Percentiles rank a stretch among this genome's conserved stretches.
phyloP scores from a whole-genome alignment of 2,329 filamentous ascomycete genomes.

The Alternaria triticina region DNA sequence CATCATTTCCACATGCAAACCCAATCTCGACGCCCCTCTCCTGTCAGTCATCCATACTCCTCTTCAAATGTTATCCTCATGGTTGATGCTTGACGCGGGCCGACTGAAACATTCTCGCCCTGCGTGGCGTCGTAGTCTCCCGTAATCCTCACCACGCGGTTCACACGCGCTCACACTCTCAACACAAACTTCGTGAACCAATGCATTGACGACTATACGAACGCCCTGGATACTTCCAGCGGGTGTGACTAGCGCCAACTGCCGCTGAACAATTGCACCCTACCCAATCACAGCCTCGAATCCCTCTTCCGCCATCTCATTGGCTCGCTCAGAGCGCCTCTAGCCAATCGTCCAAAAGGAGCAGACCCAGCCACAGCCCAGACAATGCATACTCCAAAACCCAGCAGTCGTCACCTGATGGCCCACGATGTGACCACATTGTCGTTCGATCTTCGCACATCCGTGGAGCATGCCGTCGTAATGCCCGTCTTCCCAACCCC shows the following conservation, averaged over 20 bases:
- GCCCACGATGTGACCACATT: neutral
- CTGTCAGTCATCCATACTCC: neutral
- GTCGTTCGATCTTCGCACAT: slow-evolving; percentile 1
- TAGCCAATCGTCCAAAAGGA: slow-evolving; percentile 25
- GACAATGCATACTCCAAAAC: slow-evolving; percentile 2
- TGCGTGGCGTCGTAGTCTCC: neutral
- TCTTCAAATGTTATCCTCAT: neutral
- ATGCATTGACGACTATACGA: slow-evolving; percentile 24
- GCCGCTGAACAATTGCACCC: slow-evolving; percentile 14
- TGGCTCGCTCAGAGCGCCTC: slow-evolving; percentile 37
- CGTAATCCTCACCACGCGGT: neutral
- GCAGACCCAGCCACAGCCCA: slow-evolving; percentile 13
- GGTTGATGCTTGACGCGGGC: slow-evolving; percentile 1
- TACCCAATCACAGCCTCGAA: slow-evolving; percentile 33
- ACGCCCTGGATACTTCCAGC: slow-evolving; percentile 10
- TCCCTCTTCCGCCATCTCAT: slow-evolving; percentile 25
- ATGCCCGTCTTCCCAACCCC: slow-evolving; percentile 18
- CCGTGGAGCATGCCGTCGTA: neutral
- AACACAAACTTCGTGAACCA: slow-evolving; percentile 18
- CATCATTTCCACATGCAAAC: slow-evolving; percentile 10
- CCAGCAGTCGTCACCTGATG: neutral
- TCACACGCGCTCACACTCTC: slow-evolving; percentile 7
- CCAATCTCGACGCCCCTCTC: neutral
- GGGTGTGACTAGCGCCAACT: slow-evolving; percentile 23
- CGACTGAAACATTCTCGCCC: neutral